phyloP scores from a whole-genome alignment of 2,329 filamentous ascomycete genomes.

The Sporothrix euskadiensis region DNA sequence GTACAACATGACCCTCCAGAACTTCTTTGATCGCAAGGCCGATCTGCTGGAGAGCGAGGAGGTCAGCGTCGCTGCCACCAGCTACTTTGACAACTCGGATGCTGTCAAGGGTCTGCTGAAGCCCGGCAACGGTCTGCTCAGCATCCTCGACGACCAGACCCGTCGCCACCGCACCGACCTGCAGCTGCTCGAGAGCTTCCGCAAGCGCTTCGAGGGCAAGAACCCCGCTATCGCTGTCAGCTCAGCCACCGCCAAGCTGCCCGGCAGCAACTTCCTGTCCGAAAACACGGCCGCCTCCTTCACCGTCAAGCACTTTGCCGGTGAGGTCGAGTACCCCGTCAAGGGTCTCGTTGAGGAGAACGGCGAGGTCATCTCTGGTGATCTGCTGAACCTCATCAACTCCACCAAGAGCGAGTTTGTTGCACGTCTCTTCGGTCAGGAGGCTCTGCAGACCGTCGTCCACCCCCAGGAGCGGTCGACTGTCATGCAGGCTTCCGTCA shows the following conservation, averaged over 20 bases:
- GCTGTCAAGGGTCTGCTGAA: constrained; percentile 90
- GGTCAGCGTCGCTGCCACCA: constrained; percentile 83
- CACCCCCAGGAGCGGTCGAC: constrained; percentile 88
- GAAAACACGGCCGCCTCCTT: constrained; percentile 79
- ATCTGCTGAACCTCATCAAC: constrained; percentile 91
- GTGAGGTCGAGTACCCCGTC: constrained; percentile 91
- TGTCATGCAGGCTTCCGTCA: constrained; percentile 94
- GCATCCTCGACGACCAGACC: constrained; percentile 95
- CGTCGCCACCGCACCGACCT: constrained; percentile 83
- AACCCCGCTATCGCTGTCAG: constrained; percentile 85
- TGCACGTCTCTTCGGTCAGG: constrained; percentile 89
- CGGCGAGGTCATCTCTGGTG: constrained; percentile 90
- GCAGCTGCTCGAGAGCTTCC: constrained; percentile 85
- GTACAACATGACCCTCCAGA: constrained; percentile 91
- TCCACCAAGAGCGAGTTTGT: constrained; percentile 88
- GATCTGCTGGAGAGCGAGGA: constrained; percentile 94
- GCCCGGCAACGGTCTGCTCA: constrained; percentile 85
- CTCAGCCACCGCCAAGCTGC: constrained; percentile 71
- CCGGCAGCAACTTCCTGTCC: constrained; percentile 86
- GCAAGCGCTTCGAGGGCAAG: constrained; percentile 91
- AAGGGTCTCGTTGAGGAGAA: constrained; percentile 91
- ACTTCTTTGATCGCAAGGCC: constrained; percentile 92
- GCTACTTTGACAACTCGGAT: constrained; percentile 97
- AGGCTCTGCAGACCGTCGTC: constrained; percentile 86
- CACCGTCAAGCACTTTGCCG: constrained; percentile 91